phyloP scores from a whole-genome alignment of 2,329 filamentous ascomycete genomes.

The Scedosporium apiospermum region DNA sequence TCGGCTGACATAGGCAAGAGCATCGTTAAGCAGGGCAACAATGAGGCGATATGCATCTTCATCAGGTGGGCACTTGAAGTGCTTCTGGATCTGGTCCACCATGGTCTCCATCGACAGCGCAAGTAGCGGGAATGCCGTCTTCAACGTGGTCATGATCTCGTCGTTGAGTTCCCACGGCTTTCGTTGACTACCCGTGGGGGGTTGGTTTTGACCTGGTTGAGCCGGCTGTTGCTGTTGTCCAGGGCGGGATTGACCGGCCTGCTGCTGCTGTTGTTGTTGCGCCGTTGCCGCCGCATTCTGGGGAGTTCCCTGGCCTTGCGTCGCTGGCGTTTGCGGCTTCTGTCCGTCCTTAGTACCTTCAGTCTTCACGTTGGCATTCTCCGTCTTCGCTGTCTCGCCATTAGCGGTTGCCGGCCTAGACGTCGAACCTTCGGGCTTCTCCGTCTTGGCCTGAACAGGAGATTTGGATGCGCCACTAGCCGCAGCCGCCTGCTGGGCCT shows the following conservation, averaged over 20 bases:
- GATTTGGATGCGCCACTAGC: conserved; percentile 28
- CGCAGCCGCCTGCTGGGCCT: conserved; percentile 28
- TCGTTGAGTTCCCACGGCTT: conserved; percentile 95
- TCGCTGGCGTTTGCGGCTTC: background rate
- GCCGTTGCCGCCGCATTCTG: conserved; percentile 12
- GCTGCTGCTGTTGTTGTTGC: background rate
- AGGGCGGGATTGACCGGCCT: background rate
- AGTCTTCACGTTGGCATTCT: conserved; percentile 25
- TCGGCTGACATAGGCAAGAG: conserved; percentile 81
- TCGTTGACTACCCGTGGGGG: conserved; percentile 36
- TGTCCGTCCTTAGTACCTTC: conserved; percentile 1
- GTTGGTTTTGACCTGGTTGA: conserved; percentile 13
- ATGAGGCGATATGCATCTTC: conserved; percentile 97
- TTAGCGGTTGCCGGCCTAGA: conserved; percentile 44
- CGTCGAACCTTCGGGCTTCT: conserved; percentile 28
- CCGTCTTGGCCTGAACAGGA: conserved; percentile 43
- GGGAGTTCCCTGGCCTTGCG: background rate
- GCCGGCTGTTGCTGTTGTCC: conserved; percentile 9
- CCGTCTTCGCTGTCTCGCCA: conserved; percentile 33
- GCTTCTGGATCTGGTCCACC: conserved; percentile 97
- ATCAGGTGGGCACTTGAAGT: conserved; percentile 97
- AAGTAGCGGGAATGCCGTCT: conserved; percentile 92
- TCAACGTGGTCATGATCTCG: conserved; percentile 88
- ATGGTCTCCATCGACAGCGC: conserved; percentile 98
- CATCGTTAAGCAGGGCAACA: conserved; percentile 94